phyloP scores from a whole-genome alignment of 768 basidiomycete genomes.

The Russula griseocarnosa region DNA sequence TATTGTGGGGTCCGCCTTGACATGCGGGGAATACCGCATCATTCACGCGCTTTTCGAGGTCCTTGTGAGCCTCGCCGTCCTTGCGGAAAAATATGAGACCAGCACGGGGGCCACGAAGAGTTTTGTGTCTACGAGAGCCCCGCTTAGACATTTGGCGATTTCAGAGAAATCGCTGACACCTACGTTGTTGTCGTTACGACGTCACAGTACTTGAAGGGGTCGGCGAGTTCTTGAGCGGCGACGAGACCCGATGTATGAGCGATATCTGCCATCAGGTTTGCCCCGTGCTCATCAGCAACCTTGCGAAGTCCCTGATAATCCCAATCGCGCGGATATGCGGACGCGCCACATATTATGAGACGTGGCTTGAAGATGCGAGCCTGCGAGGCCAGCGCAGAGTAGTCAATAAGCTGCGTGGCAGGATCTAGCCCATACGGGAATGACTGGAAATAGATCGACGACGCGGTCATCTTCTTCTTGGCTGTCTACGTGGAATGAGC shows the following conservation, averaged over 20 bases:
- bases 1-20: slow-evolving; percentile 99
- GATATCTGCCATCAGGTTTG: slow-evolving; percentile 94
- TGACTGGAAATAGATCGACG: slow-evolving; percentile 99
- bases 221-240: slow-evolving; percentile 84
- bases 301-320: slow-evolving; percentile 82
- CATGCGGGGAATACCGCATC: slow-evolving; percentile 99
- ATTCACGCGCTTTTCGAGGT: slow-evolving; percentile 95
- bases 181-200: slow-evolving; percentile 97
- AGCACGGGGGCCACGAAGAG: slow-evolving; percentile 95
- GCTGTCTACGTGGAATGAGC: slow-evolving; percentile 58
- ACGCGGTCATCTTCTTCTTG: slow-evolving; percentile 99
- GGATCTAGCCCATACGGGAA: slow-evolving; percentile 87
- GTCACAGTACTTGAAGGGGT: slow-evolving; percentile 94
- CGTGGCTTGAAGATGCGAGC: slow-evolving; percentile 95
- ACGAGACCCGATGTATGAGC: slow-evolving; percentile 96
- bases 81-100: slow-evolving; percentile 98
- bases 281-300: slow-evolving; percentile 81
- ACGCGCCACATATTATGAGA: slow-evolving; percentile 95
- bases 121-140: slow-evolving; percentile 74
- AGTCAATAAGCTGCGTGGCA: slow-evolving; percentile 85
- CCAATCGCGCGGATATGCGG: slow-evolving; percentile 98
- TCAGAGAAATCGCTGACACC: slow-evolving; percentile 31
- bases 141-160: background rate
- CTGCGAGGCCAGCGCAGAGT: slow-evolving; percentile 70
- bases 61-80: slow-evolving; percentile 72